A percentile compares a stretch with the other conserved stretches of the same genome.
These are phyloP conservation scores for Saccharomycopsis sp. DNA, from an alignment of 805 yeast species.

Conservation along the genomic window DNA sequence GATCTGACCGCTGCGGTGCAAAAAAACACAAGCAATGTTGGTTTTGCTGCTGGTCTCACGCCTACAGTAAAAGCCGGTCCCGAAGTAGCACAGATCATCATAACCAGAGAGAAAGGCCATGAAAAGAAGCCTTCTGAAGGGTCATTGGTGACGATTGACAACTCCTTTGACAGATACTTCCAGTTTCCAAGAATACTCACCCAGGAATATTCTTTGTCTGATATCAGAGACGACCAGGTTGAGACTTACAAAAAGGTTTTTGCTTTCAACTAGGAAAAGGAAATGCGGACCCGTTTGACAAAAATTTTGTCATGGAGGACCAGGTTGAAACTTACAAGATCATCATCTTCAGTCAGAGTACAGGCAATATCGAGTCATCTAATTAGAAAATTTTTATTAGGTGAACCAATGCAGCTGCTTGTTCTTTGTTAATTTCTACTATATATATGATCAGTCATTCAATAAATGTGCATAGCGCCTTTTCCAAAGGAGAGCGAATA, in stretches of 20 bases:
- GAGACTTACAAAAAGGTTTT: constrained; percentile 9
- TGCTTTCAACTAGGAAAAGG: constrained; percentile 2
- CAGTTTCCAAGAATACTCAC: constrained; percentile 13
- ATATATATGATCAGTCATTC: background rate
- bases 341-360: no score
- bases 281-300: background rate
- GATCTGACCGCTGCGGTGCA: background rate
- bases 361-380: no score
- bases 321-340: no score
- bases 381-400: no score
- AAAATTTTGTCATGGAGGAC: background rate
- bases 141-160: background rate
- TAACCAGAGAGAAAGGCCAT: background rate
- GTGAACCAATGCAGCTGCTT: no score
- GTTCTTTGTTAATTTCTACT: no score
- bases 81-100: background rate
- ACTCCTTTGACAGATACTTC: constrained; percentile 6
- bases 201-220: constrained; percentile 6
- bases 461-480: background rate
- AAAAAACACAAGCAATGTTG: background rate
- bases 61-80: background rate
- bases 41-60: background rate
- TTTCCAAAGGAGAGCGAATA: background rate
- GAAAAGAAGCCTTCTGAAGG: background rate
- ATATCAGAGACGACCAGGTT: constrained; percentile 12